These are phyloP conservation scores for Mytilinidion resinicola DNA, from an alignment of 495 filamentous ascomycete species.

Conservation along the genomic window DNA sequence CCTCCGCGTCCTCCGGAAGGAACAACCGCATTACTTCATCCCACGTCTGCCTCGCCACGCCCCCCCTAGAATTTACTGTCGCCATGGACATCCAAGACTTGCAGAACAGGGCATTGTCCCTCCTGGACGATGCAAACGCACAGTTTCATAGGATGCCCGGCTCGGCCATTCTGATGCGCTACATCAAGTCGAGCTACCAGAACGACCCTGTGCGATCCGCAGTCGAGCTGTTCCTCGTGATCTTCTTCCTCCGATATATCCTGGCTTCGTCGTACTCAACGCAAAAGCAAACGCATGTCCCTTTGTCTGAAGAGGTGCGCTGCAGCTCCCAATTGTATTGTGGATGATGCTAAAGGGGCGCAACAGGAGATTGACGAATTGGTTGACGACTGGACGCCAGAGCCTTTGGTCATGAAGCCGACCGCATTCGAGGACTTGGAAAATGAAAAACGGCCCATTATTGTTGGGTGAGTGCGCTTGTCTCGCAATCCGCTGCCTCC, in stretches of 20 bases:
- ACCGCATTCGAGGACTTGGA: constrained; percentile 72
- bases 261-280: constrained; percentile 87
- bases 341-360: constrained; percentile 10
- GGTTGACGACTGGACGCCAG: constrained; percentile 93
- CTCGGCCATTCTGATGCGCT: constrained; percentile 87
- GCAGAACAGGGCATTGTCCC: constrained; percentile 16
- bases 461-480: constrained; percentile 63
- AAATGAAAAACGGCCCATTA: constrained; percentile 75
- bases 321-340: background rate
- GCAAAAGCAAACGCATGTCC: constrained; percentile 75
- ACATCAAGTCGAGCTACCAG: constrained; percentile 94
- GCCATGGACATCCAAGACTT: constrained; percentile 21
- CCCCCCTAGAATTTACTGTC: background rate
- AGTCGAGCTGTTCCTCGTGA: constrained; percentile 87
- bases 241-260: constrained; percentile 92
- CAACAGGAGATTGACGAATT: constrained; percentile 87
- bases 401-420: constrained; percentile 72
- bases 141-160: constrained; percentile 83
- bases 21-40: background rate
- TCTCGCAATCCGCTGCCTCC: background rate
- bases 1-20: constrained; percentile 6
- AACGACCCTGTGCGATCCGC: constrained; percentile 91
- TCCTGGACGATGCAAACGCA: constrained; percentile 19
- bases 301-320: constrained; percentile 71
- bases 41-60: background rate